Percentiles rank a stretch among this genome's conserved stretches.
Evolutionary conservation across 208 protist species (phyloP).

Genomic region (Acanthamoeba royreba): DNA sequence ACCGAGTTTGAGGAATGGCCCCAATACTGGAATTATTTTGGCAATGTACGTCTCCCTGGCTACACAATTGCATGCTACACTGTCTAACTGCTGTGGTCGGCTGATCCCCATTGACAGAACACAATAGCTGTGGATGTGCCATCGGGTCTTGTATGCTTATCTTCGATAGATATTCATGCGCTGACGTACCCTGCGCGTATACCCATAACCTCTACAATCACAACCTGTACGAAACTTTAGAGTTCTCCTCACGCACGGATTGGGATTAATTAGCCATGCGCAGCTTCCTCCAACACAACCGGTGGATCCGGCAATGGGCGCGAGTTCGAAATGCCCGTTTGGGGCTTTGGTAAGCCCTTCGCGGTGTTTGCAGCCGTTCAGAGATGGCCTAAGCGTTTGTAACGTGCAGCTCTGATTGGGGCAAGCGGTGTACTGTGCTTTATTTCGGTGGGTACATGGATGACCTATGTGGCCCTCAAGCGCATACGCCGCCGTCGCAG

Average conservation of each 20-base stretch:
- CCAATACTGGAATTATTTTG: not conserved
- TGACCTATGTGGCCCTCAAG: not conserved
- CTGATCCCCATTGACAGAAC: not conserved
- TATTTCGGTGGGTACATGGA: not conserved
- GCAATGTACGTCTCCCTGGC: no score
- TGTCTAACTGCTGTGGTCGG: not conserved
- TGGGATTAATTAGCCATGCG: no score
- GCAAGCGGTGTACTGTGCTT: not conserved
- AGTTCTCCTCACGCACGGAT: not conserved
- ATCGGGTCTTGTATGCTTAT: not conserved
- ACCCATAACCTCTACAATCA: not conserved
- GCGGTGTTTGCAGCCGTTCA: not conserved
- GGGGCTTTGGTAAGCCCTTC: not conserved
- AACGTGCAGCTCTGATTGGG: not conserved
- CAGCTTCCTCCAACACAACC: not conserved
- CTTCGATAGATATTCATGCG: not conserved
- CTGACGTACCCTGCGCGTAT: not conserved
- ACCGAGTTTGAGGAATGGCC: conserved; percentile 19
- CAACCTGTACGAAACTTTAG: not conserved
- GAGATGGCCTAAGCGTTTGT: not conserved
- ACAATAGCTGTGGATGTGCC: not conserved
- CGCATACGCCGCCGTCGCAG: not conserved
- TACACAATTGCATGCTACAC: not conserved
- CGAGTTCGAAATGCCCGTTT: conserved; percentile 1
- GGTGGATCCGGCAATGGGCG: not conserved